These are phyloP conservation scores for Alternaria incomplexa DNA, from an alignment of 2,329 filamentous ascomycete species.

Conservation along the genomic window DNA sequence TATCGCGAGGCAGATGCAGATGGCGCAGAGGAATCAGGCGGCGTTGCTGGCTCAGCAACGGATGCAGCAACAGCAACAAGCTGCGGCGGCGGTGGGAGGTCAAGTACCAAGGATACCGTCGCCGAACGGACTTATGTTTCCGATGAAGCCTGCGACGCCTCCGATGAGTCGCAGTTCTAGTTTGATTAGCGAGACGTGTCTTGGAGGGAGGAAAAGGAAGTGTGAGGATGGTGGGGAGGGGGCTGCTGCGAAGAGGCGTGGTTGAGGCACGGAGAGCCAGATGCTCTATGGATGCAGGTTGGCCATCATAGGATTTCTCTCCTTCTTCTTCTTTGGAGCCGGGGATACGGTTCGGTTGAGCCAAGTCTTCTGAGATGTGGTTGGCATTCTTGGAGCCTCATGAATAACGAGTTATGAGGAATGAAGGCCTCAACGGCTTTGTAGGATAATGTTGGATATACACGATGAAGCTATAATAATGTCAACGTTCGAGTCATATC, in stretches of 20 bases:
- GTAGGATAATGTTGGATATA: background rate
- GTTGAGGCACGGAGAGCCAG: conserved; percentile 3
- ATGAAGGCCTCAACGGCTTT: background rate
- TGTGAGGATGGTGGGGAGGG: conserved; percentile 22
- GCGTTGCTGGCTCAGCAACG: conserved; percentile 21
- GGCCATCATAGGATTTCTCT: background rate
- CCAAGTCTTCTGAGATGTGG: background rate
- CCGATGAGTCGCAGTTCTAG: conserved; percentile 41
- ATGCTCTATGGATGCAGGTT: background rate
- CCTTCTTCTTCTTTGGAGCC: background rate
- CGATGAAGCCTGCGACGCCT: conserved; percentile 23
- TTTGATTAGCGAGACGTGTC: conserved; percentile 23
- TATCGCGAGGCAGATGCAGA: conserved; percentile 42
- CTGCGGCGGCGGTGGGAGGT: background rate
- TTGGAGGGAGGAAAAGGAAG: conserved; percentile 32
- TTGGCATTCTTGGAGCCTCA: background rate
- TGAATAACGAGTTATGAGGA: background rate
- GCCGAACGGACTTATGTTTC: conserved; percentile 4
- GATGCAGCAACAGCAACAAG: background rate
- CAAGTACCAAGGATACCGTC: no score
- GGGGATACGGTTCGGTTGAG: background rate
- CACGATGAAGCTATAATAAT: background rate
- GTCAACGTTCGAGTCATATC: background rate
- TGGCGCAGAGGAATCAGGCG: conserved; percentile 34
- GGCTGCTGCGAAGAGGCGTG: conserved; percentile 22